A percentile compares a stretch with the other conserved stretches of the same genome.
Evolutionary conservation across 305 asterid species (phyloP).

Genomic region (Fraxinus paxiana): DNA sequence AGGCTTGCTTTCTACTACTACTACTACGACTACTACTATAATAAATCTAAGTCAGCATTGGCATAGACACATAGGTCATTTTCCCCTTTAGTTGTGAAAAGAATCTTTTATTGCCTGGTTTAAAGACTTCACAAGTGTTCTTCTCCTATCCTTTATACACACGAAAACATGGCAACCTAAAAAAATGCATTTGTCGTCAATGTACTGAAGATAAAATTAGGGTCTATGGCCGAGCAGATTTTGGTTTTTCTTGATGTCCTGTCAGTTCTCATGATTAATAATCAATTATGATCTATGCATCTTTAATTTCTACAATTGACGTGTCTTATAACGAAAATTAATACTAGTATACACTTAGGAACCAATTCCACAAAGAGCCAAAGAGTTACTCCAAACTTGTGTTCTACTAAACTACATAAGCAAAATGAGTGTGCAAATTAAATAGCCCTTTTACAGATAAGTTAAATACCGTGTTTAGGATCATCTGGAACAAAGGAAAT

Average conservation of each 20-base stretch:
- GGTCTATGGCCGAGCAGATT: background rate
- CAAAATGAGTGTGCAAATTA: background rate
- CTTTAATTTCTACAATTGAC: background rate
- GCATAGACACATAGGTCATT: background rate
- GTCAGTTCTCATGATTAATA: background rate
- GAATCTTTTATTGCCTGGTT: background rate
- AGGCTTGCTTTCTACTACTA: background rate
- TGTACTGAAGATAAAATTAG: background rate
- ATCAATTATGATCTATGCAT: background rate
- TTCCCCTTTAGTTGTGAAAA: background rate
- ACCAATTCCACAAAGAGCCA: background rate
- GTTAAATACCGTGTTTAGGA: conserved; percentile 60
- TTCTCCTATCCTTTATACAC: background rate
- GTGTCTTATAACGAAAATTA: background rate
- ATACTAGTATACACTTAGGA: background rate
- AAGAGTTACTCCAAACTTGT: background rate
- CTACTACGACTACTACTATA: background rate
- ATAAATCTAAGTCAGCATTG: background rate
- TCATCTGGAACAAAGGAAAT: conserved; percentile 81
- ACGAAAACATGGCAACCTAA: background rate
- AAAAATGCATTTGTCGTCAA: background rate
- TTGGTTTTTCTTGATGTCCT: background rate
- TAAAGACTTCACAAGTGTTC: background rate
- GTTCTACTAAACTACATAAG: background rate
- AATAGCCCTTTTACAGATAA: background rate